Base-by-base conservation (phyloP, 768 basidiomycete species). In the Multifurca ochricompacta region DNA sequence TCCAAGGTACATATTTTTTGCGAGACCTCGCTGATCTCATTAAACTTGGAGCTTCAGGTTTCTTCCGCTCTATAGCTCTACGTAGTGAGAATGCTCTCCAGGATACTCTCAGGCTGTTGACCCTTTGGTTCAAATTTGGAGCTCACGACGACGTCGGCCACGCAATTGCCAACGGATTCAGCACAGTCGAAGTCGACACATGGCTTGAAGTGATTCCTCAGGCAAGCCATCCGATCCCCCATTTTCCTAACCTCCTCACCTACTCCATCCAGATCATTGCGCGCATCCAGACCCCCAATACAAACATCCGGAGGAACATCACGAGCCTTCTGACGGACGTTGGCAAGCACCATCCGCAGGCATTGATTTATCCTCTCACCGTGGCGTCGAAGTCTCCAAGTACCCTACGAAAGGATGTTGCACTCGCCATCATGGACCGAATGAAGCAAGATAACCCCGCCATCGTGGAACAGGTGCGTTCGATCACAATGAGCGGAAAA, bases 191-290 rank as follows among this genome's bases (percentile, higher is more conserved):
- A 65, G 85, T 99, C 48, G 93, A 99, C 65, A 98, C 94, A 0
- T 99, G 96, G 96, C 76, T 99, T 35, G 93, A 98, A 64, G 96
- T 99, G 60, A 92, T 98, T 51, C 96, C 96, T 43, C 95, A 98
- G 79, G 94, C 91, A 68, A 52, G 71, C 54, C 23, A 2, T 31
- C 18, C 6, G 25, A 4, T 23, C 9, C 25, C 3, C 13, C 45
- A 14, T 7, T 23, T 23, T 11, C 19, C 21, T 37, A 39, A n/a
- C 40, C 16, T 27, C 25, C 18, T 47, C 48, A 52, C 23, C 54
- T 37, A 40, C n/a, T 36, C 30, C 6, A 23, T 56, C 35, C 54
- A 98, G 91, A 95, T 99, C 59, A 98, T 99, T 64, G 96, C 96
- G 36, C 86, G 96, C 14, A 95, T 99, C 61, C 94, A 99, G 74